These are phyloP conservation scores for Suillus luteus DNA, from an alignment of 768 basidiomycete species.

Conservation along the genomic window DNA sequence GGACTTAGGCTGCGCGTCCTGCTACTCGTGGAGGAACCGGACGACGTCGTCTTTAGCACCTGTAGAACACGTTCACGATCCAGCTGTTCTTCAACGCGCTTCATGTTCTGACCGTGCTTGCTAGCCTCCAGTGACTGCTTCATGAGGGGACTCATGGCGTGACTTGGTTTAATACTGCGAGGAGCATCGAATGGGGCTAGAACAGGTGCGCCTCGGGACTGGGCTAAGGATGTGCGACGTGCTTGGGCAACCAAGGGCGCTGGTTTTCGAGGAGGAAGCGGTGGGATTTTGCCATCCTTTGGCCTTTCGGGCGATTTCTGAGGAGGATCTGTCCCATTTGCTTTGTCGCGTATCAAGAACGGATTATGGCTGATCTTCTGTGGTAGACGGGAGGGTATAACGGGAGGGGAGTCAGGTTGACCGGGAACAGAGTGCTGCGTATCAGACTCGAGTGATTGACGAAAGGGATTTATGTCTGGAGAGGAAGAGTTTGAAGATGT, in stretches of 20 bases:
- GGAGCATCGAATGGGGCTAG: constrained; percentile 18
- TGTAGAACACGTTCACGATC: constrained; percentile 71
- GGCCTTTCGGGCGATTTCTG: constrained; percentile 16
- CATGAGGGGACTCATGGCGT: constrained; percentile 67
- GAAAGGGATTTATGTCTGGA: constrained; percentile 34
- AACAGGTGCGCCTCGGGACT: constrained; percentile 9
- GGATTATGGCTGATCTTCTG: constrained; percentile 34
- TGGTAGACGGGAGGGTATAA: constrained; percentile 16
- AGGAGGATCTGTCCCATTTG: constrained; percentile 6
- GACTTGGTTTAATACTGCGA: constrained; percentile 33
- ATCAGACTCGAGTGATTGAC: constrained; percentile 24
- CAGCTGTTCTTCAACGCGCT: constrained; percentile 65
- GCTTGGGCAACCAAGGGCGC: constrained; percentile 17
- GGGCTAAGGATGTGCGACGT: constrained; percentile 23
- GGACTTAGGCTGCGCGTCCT: constrained; percentile 37
- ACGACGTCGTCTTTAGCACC: constrained; percentile 66
- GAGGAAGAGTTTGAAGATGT: constrained; percentile 23
- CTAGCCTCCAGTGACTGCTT: constrained; percentile 73
- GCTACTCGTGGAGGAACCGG: constrained; percentile 21
- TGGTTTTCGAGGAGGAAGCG: constrained; percentile 41
- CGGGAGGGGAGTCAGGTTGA: constrained; percentile 13
- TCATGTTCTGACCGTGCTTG: constrained; percentile 69
- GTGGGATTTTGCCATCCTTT: constrained; percentile 28
- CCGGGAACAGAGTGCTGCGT: not conserved
- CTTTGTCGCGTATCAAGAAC: constrained; percentile 29